Base-by-base conservation (phyloP, 139 green algal species). In the Chlorella sp. region DNA sequence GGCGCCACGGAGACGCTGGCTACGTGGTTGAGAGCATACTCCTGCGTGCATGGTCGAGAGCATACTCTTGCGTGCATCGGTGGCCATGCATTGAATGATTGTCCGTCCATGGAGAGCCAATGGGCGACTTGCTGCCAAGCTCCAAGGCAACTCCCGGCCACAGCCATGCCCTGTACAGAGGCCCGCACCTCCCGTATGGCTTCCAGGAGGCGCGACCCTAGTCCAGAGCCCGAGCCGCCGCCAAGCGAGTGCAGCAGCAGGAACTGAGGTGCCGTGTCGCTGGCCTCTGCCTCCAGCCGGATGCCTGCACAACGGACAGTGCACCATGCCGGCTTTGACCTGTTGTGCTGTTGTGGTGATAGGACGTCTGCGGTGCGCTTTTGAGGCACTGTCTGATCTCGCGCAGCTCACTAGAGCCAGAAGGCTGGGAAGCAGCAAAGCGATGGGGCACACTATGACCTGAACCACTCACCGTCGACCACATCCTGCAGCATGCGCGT, bases 241-340 rank as follows among this genome's bases (percentile, higher is more conserved):
- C 72, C 80, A 62, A 85, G 69, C 20, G 80, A 85, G 69, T 85
- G 80, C 4, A 85, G 65, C 63, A 85, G 49, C 72, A 85, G 65
- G 68, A 85, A 85, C 55, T 73, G 33, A 33, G 80, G 73, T 20
- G 72, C 74, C 26, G 27, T 30, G 59, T 85, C 80, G 5, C 50
- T 62, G 63, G 74, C 72, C 49, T 85, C 80, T 1, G 69, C 67
- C 63, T 85, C 72, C 27, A 66, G 62, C 3, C 80, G 72, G 6
- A 85, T 75, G 17, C 78, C 78, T 69, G 35, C 3, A 62, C n/a
- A n/a, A n/a, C n/a, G n/a, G n/a, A n/a, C n/a, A n/a, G n/a, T n/a
- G n/a, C n/a, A n/a, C n/a, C n/a, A n/a, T n/a, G n/a, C n/a, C n/a
- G n/a, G n/a, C n/a, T n/a, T n/a, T n/a, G n/a, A n/a, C n/a, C n/a